Evolutionary conservation across 2,329 filamentous ascomycete genomes (phyloP), one percentile per base, ranked within the genome.

Genomic region (Aspergillus ustus): DNA sequence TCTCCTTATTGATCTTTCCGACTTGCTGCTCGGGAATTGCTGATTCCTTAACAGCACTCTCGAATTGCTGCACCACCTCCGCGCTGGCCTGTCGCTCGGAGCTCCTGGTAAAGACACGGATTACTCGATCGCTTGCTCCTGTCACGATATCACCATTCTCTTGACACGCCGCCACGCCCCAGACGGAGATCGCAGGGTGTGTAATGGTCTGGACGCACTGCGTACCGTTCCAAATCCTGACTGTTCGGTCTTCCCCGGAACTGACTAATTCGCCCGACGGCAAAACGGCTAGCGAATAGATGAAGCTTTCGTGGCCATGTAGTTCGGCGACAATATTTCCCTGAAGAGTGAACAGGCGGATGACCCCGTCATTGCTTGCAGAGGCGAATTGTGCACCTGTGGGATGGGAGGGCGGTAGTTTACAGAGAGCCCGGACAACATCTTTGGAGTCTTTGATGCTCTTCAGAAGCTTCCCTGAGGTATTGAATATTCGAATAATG

Each of bases 141-240:
- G 91, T 91, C n/a, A 92, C 92, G 63, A 99, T 94, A 70, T 99
- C 96, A 22, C 95, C 94, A 52, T 87, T 96, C 64, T 92, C 87
- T 0, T 84, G 73, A 72, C 91, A 95, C 11, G 87, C 91, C n/a
- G 93, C 91, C 19, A 99, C 92, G 15, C 87, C 84, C 95, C 95
- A 99, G 5, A 99, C 93, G 0, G 94, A 98, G 59, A 98, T 96
- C 9, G 95, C 95, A 11, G 95, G 95, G 71, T 97, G 93, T 1
- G 94, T 97, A 66, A 99, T 98, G 44, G 94, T 97, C 77, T 99
- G 95, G 50, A 97, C 80, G 74, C 94, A 98, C 60, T 93, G 84
- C 15, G 82, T 85, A 49, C 90, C 91, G 68, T 86, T 89, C 95
- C 96, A 99, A 73, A 99, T 82, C 56, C 92, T 87, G 37, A 96